phyloP scores from a whole-genome alignment of 176 grass and related monocot species.

The Bonia amplexicaulis region DNA sequence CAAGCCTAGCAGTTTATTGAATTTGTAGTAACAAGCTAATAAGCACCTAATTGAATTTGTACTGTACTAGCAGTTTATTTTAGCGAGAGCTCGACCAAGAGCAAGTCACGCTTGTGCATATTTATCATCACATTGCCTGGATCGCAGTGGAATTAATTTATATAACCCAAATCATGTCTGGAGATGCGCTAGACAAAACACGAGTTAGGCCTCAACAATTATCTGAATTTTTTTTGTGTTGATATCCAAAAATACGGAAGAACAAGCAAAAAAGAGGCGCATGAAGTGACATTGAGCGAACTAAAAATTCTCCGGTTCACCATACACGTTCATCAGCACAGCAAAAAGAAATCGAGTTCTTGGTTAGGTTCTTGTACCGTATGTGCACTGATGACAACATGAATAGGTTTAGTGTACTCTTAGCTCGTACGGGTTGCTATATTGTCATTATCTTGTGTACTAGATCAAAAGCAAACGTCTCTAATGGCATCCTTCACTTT shows the following conservation, averaged over 20 bases:
- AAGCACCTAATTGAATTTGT: neutral
- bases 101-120: neutral
- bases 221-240: neutral
- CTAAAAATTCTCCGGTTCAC: neutral
- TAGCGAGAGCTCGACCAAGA: neutral
- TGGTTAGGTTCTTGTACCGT: neutral
- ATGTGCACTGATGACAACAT: neutral
- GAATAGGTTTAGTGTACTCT: neutral
- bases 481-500: neutral
- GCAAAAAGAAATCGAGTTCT: neutral
- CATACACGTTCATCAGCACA: neutral
- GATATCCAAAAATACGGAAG: neutral
- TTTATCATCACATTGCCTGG: neutral
- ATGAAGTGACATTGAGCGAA: neutral
- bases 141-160: neutral
- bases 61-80: neutral
- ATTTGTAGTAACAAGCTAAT: neutral
- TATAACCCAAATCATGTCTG: neutral
- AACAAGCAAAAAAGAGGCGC: neutral
- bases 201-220: neutral
- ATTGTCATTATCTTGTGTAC: neutral
- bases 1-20: too few species aligned
- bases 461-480: neutral
- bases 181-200: neutral
- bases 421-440: neutral